phyloP scores from a whole-genome alignment of 2,329 filamentous ascomycete species.

The Colletotrichum paranaense region DNA sequence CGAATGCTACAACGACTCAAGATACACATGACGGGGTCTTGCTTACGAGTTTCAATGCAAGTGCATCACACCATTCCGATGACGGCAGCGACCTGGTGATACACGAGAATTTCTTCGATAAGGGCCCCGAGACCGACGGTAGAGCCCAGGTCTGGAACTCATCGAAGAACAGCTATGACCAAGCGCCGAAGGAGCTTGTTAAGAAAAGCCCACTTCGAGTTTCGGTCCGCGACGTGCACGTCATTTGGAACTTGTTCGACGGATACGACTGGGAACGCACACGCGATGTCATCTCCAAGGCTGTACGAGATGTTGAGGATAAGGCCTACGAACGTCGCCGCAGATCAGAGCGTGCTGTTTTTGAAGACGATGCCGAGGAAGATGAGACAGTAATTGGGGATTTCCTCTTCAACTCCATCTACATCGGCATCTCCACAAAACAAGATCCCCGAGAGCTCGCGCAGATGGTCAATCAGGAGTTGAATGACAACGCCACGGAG shows the following conservation, averaged over 20 bases:
- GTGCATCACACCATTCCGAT: slow-evolving; percentile 55
- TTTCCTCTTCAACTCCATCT: slow-evolving; percentile 98
- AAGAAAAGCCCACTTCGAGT: slow-evolving; percentile 79
- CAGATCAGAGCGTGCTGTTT: slow-evolving; percentile 63
- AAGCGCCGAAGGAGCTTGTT: slow-evolving; percentile 69
- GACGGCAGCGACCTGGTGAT: slow-evolving; percentile 75
- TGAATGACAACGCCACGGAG: slow-evolving; percentile 88
- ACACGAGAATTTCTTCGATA: slow-evolving; percentile 81
- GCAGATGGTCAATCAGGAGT: slow-evolving; percentile 85
- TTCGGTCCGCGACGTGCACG: slow-evolving; percentile 84
- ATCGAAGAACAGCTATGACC: slow-evolving; percentile 78
- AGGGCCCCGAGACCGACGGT: slow-evolving; percentile 68
- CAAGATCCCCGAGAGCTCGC: slow-evolving; percentile 85
- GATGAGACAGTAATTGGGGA: slow-evolving; percentile 91
- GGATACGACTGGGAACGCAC: slow-evolving; percentile 97
- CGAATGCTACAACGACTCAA: slow-evolving; percentile 51
- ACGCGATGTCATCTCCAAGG: slow-evolving; percentile 85
- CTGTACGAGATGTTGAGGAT: slow-evolving; percentile 87
- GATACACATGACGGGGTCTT: slow-evolving; percentile 60
- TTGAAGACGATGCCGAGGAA: slow-evolving; percentile 77
- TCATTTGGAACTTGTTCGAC: slow-evolving; percentile 98
- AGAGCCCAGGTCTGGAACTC: slow-evolving; percentile 86
- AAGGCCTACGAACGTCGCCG: slow-evolving; percentile 81
- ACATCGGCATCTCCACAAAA: slow-evolving; percentile 91
- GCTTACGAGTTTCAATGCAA: slow-evolving; percentile 50